Conservation (phyloP, 31 red algal genomes). For the Asparagopsis taxiformis region DNA sequence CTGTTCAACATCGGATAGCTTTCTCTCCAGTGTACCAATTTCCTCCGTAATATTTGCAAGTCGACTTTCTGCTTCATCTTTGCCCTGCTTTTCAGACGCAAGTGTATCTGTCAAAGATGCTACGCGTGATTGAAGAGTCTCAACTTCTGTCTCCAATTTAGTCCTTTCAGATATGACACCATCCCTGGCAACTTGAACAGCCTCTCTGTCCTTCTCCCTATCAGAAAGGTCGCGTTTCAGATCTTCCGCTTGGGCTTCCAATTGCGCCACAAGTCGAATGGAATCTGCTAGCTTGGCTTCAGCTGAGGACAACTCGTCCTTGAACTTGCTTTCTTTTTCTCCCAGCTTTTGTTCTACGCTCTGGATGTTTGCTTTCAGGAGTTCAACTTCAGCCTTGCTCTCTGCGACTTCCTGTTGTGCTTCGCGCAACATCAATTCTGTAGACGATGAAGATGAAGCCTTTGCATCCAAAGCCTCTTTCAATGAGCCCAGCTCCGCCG, state of each 20-base stretch:
- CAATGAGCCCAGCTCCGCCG: constrained; percentile 22
- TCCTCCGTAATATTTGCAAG: neutral
- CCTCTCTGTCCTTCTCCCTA: too few relatives aligned
- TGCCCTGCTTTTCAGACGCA: neutral
- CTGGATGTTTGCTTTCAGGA: neutral
- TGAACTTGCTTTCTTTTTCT: too few relatives aligned
- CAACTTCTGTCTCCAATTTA: neutral
- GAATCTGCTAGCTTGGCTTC: too few relatives aligned
- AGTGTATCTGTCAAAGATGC: neutral
- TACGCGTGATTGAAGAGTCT: constrained; percentile 2
- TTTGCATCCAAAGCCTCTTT: constrained; percentile 21
- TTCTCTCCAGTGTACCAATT: neutral
- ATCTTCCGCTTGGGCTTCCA: too few relatives aligned
- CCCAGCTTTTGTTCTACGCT: neutral
- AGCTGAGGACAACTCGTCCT: too few relatives aligned
- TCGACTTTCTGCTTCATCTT: neutral
- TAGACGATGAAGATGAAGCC: neutral
- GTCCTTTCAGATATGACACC: too few relatives aligned
- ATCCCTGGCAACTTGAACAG: too few relatives aligned
- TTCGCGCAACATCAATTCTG: neutral
- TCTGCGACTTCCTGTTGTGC: constrained; percentile 1
- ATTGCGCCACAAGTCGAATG: too few relatives aligned
- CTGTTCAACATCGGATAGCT: neutral
- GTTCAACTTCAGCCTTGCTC: neutral
- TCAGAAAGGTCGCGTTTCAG: too few relatives aligned